phyloP scores from a whole-genome alignment of 306 rosid species.

The Calophaca sinica region DNA sequence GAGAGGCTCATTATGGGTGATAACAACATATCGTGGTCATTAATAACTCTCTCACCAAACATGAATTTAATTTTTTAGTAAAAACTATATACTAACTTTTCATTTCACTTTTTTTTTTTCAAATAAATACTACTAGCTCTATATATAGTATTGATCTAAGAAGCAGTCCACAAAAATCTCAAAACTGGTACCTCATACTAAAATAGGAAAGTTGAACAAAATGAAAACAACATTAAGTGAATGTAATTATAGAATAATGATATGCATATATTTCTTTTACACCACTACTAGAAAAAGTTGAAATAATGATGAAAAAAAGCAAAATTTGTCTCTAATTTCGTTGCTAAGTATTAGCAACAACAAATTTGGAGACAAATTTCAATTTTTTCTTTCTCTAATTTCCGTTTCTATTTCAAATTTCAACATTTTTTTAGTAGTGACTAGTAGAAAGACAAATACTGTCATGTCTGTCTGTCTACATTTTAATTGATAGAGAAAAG shows the following conservation, averaged over 20 bases:
- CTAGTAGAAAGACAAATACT: no score
- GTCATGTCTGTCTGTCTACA: no score
- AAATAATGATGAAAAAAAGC: no score
- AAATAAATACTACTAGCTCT: not conserved
- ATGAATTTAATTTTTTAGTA: conserved; percentile 16
- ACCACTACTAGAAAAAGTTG: no score
- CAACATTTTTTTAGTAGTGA: no score
- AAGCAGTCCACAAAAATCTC: conserved; percentile 4
- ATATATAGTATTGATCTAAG: not conserved
- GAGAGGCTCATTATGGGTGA: conserved; percentile 27
- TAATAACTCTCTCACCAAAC: conserved; percentile 55
- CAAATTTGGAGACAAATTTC: no score
- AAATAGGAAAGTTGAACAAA: conserved; percentile 18
- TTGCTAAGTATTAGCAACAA: no score
- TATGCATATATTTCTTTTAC: not conserved
- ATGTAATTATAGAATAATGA: not conserved
- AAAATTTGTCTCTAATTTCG: no score
- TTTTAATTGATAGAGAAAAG: no score
- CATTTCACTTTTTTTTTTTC: not conserved
- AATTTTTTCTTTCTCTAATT: no score
- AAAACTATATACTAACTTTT: not conserved
- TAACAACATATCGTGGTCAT: conserved; percentile 40
- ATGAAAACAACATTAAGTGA: not conserved
- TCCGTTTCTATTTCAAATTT: no score
- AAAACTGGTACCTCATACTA: not conserved